Evolutionary conservation across 2,329 filamentous ascomycete genomes (phyloP), one percentile per base, ranked within the genome.

Genomic region (Clonostachys byssicola): DNA sequence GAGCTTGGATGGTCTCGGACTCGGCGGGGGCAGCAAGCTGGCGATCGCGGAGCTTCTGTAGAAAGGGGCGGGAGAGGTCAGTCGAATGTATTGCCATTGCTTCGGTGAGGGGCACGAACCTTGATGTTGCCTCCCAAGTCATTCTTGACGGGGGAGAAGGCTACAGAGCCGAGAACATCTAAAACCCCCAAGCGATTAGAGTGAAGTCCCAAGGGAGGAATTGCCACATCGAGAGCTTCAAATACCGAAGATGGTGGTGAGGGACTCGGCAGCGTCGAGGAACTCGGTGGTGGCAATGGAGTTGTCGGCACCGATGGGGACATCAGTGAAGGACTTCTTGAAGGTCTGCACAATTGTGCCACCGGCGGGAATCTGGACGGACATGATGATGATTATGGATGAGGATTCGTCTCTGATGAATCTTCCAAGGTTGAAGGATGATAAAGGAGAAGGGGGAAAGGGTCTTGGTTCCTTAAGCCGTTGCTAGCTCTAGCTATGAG

Each of bases 71-170:
- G 34, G 51, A 60, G 23, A 62, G 56, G 46, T 36, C 34, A 6
- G n/a, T 13, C 8, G 42, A 43, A 18, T 10, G 33, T 38, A 9
- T 5, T 42, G 56, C 5, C 23, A 30, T 30, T 30, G 23, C 23
- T 30, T 30, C 8, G 23, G 23, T 10, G 23, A 30, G 23, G 23
- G 23, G 23, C 23, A 30, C 64, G 53, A 67, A 94, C 90, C 81
- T 91, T 92, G 73, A 97, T 81, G 72, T 99, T 99, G 65, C 89
- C 89, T 43, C 82, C 68, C 75, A 99, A 88, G 70, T 99, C 94
- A 56, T 72, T 87, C 80, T 96, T 96, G 64, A 97, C 92, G 23
- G 89, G 88, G 47, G 78, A 83, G 72, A 99, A 97, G 54, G 92
- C 91, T 34, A 87, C 81, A 41, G 80, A 78, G 51, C 83, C 83